Evolutionary conservation across 495 filamentous ascomycete genomes (phyloP).

Genomic region (Cudoniella acicularis): DNA sequence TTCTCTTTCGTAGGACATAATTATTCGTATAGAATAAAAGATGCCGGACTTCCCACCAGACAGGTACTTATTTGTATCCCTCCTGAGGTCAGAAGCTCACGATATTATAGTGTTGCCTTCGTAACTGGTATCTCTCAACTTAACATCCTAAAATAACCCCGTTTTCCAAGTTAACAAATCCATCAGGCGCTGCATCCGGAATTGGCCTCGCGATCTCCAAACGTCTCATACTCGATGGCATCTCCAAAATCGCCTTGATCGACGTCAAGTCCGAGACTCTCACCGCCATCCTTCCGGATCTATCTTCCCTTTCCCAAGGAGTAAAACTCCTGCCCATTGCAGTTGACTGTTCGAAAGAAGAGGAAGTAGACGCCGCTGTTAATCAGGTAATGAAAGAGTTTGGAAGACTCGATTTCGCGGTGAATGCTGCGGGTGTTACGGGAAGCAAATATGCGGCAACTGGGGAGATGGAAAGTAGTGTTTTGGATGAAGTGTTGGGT

Average conservation of each 20-base stretch:
- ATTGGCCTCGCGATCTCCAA: background rate
- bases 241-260: background rate
- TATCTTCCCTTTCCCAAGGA: background rate
- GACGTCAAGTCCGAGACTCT: background rate
- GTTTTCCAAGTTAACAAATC: background rate
- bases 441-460: conserved; percentile 55
- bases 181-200: background rate
- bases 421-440: conserved; percentile 65
- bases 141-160: too few relatives aligned
- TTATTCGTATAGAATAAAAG: background rate
- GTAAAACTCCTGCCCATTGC: background rate
- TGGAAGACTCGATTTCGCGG: conserved; percentile 52
- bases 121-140: background rate
- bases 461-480: conserved; percentile 36
- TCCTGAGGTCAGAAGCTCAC: background rate
- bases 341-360: conserved; percentile 54
- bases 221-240: background rate
- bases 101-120: conserved; percentile 3
- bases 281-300: background rate
- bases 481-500: conserved; percentile 50
- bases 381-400: conserved; percentile 34
- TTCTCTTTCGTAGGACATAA: too few relatives aligned
- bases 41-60: background rate
- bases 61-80: background rate
- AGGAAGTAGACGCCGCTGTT: conserved; percentile 43